phyloP scores from a whole-genome alignment of 371 early-diverging fungal genomes.

The Mucor irregularis region DNA sequence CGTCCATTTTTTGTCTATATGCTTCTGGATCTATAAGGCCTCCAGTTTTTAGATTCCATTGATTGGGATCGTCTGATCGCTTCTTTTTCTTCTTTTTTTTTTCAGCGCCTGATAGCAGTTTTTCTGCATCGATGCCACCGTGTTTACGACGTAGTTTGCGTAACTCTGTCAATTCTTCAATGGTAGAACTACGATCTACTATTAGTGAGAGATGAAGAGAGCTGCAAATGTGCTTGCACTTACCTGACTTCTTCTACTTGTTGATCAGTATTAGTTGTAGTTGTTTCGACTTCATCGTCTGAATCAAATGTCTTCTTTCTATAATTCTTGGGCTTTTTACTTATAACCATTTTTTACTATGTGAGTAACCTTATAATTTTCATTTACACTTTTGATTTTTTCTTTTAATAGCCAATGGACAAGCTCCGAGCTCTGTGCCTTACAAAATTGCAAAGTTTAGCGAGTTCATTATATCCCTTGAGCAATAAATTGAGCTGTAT shows the following conservation, averaged over 20 bases:
- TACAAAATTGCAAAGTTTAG: too few species aligned
- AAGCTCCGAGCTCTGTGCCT: too few species aligned
- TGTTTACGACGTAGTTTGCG: conserved; percentile 61
- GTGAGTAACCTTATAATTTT: too few species aligned
- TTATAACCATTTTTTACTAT: conserved; percentile 20
- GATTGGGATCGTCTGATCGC: conserved; percentile 28
- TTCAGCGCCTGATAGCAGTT: conserved; percentile 57
- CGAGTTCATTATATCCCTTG: too few species aligned
- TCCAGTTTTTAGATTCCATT: conserved; percentile 56
- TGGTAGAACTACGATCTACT: conserved; percentile 26
- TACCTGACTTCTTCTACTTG: conserved; percentile 32
- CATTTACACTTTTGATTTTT: too few species aligned
- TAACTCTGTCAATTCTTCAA: conserved; percentile 67
- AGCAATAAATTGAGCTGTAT: too few species aligned
- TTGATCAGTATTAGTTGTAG: not conserved
- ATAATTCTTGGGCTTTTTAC: conserved; percentile 35
- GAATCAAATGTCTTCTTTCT: conserved; percentile 43
- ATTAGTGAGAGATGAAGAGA: not conserved
- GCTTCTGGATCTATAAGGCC: conserved; percentile 55
- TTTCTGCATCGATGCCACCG: conserved; percentile 61
- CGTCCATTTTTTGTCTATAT: conserved; percentile 23
- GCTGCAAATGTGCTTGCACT: not conserved
- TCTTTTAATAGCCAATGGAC: too few species aligned
- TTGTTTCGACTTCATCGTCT: conserved; percentile 28
- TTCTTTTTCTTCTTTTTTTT: conserved; percentile 54